A percentile compares a stretch with the other conserved stretches of the same genome.
Evolutionary conservation across 2,329 filamentous ascomycete genomes (phyloP).

Genomic region (Cladophialophora carrionii): DNA sequence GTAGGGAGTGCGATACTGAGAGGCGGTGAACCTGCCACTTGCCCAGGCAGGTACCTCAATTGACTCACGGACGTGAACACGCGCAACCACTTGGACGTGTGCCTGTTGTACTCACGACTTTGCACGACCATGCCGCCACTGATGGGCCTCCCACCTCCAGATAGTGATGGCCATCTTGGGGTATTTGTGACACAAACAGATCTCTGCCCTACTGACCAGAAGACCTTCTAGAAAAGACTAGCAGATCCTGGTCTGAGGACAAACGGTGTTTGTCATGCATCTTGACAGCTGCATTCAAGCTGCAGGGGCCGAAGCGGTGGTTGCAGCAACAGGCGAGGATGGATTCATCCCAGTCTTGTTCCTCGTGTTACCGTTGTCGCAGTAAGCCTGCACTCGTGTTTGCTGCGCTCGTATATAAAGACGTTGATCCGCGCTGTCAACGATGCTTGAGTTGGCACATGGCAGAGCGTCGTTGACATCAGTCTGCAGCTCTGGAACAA

Average conservation of each 20-base stretch:
- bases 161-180: not conserved
- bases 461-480: conserved; percentile 21
- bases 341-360: conserved; percentile 1
- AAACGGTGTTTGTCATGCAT: conserved; percentile 29
- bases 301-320: conserved; percentile 10
- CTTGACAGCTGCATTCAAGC: conserved; percentile 14
- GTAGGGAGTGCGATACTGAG: not conserved
- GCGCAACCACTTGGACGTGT: not conserved
- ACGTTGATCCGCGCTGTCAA: conserved; percentile 12
- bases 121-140: conserved; percentile 9
- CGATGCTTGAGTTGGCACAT: conserved; percentile 2
- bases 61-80: not conserved
- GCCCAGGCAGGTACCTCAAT: not conserved
- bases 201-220: conserved; percentile 22
- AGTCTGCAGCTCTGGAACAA: conserved; percentile 1
- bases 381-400: not conserved
- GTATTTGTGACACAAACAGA: conserved; percentile 17
- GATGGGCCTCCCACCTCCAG: not conserved
- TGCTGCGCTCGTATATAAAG: conserved; percentile 9
- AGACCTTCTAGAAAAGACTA: conserved; percentile 19
- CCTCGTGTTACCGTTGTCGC: not conserved
- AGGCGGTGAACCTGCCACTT: conserved; percentile 29
- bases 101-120: conserved; percentile 6
- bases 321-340: conserved; percentile 21
- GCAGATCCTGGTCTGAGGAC: conserved; percentile 3